These are phyloP conservation scores for Ceratocystis alfenasii DNA, from an alignment of 2,329 filamentous ascomycete species.

Conservation along the genomic window DNA sequence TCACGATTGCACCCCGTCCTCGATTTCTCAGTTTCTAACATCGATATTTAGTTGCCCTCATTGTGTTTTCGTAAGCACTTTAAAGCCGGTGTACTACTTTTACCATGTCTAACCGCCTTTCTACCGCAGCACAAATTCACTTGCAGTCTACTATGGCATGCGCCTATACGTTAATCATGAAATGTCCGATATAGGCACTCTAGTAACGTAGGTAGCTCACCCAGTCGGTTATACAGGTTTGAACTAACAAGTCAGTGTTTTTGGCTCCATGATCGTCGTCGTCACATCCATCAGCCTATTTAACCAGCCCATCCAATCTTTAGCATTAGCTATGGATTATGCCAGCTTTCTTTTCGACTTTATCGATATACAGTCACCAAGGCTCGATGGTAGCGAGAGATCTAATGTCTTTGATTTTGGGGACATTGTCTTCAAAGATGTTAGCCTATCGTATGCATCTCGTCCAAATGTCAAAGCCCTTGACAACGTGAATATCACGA, in stretches of 20 bases:
- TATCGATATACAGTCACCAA: constrained; percentile 30
- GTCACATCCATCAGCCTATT: constrained; percentile 28
- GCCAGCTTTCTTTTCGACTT: constrained; percentile 32
- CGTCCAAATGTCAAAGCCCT: constrained; percentile 53
- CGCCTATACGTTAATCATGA: constrained; percentile 24
- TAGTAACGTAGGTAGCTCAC: constrained; percentile 24
- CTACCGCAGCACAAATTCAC: constrained; percentile 23
- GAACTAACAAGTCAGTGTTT: constrained; percentile 22
- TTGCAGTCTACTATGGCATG: constrained; percentile 25
- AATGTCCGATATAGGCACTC: constrained; percentile 23
- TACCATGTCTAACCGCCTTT: neutral
- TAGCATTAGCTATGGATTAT: constrained; percentile 30
- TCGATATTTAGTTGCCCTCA: constrained; percentile 12
- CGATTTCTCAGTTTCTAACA: neutral
- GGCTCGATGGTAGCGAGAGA: neutral
- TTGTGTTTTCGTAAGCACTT: constrained; percentile 15
- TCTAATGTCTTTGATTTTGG: constrained; percentile 35
- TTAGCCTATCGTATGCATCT: constrained; percentile 63
- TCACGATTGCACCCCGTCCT: neutral
- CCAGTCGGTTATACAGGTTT: neutral
- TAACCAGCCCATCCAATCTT: constrained; percentile 30
- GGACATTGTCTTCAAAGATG: constrained; percentile 49
- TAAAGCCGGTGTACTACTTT: neutral
- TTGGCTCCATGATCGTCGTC: constrained; percentile 27
- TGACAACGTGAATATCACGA: constrained; percentile 44